phyloP scores from a whole-genome alignment of 2,329 filamentous ascomycete genomes.

The Macroventuria anomochaeta region DNA sequence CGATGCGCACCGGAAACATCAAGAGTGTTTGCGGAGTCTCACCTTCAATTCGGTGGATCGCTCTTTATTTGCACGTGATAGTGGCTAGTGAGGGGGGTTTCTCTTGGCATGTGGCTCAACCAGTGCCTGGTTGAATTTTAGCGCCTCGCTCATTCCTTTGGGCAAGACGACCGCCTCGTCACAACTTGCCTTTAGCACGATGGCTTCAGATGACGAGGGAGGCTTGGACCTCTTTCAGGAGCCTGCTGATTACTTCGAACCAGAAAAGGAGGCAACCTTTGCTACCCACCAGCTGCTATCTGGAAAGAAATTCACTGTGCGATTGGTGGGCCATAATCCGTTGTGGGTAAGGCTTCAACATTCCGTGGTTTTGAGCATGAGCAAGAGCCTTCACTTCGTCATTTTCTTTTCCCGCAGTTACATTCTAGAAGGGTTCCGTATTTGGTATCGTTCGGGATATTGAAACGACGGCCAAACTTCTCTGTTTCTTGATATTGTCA shows the following conservation, averaged over 20 bases:
- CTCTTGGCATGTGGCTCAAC: constrained; percentile 18
- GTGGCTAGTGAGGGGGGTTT: background rate
- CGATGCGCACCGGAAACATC: background rate
- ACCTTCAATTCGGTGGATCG: background rate
- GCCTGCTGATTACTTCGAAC: constrained; percentile 79
- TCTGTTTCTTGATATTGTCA: background rate
- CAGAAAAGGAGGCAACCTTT: constrained; percentile 76
- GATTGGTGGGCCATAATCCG: constrained; percentile 85
- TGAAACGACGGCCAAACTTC: background rate
- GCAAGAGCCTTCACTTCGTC: constrained; percentile 2
- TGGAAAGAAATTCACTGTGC: constrained; percentile 70
- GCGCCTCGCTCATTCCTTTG: constrained; percentile 17
- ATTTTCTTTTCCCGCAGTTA: background rate
- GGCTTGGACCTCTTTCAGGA: constrained; percentile 73
- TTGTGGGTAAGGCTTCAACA: constrained; percentile 68
- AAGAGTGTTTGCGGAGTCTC: background rate
- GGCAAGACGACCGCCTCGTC: constrained; percentile 20
- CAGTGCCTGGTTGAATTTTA: constrained; percentile 3
- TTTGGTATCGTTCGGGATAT: background rate
- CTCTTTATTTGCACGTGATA: constrained; percentile 9
- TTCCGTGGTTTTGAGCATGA: background rate
- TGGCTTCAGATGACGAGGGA: constrained; percentile 42
- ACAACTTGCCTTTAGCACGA: constrained; percentile 23
- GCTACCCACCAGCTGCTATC: constrained; percentile 73
- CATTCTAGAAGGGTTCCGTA: constrained; percentile 2